Evolutionary conservation across 1,284 basidiomycete species (phyloP), one percentile per base, ranked within the genome.

Genomic region (Porodaedalea pini): DNA sequence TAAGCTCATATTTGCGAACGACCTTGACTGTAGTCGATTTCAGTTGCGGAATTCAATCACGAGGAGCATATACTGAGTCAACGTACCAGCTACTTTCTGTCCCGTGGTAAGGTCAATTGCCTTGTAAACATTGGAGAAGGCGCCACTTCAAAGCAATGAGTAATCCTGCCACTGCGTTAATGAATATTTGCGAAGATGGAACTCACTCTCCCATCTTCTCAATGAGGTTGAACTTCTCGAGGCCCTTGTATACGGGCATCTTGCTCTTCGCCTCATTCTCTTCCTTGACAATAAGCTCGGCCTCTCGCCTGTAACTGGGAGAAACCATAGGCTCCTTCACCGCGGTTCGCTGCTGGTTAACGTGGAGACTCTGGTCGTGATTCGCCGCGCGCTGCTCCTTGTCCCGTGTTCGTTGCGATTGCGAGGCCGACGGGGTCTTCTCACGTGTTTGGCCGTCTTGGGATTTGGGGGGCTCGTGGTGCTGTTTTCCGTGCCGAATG

Each of bases 41-140:
- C n/a, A 57, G 51, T n/a, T 29, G 45, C 17, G 17, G 1, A 47
- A 31, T 31, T 27, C 25, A 2, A 6, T 34, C 32, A 10, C 25
- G 1, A 15, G 5, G 13, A 27, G 27, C 17, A 5, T 31, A n/a
- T 29, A 10, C n/a, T 4, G 11, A 31, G 6, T 41, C 37, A 56
- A 72, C 76, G 61, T 68, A 92, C 94, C 85, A 62, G 97, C 97
- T 34, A 97, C 92, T 72, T 90, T 91, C 69, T 86, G 78, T 17
- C 88, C 85, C 15, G 88, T 87, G 54, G 80, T 75, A 56, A 85
- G 75, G 72, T 98, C 91, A 54, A 90, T 67, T 2, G 94, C 97
- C 71, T 93, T 94, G 82, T 97, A 99, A 2, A 99, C 97, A 69
- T 98, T 94, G 10, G 96, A 98, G 72, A 99, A 99, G 37, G 97